phyloP scores from a whole-genome alignment of 2,329 filamentous ascomycete genomes.

The Delphinella strobiligena region DNA sequence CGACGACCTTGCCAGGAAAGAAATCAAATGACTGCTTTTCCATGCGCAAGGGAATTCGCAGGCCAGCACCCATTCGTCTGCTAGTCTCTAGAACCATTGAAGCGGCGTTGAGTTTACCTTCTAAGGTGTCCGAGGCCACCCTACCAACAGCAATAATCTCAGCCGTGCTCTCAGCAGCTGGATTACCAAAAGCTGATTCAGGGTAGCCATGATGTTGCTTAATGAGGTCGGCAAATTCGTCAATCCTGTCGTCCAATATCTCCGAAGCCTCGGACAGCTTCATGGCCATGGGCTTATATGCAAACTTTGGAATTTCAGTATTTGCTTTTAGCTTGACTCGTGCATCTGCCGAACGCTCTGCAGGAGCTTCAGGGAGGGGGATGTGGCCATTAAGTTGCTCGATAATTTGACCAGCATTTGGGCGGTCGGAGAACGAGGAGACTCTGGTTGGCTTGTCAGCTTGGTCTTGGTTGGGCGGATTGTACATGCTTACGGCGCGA shows the following conservation, averaged over 20 bases:
- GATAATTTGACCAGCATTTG: conserved; percentile 67
- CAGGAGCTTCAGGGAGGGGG: conserved; percentile 44
- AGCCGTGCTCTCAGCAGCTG: conserved; percentile 69
- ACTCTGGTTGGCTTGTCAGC: conserved; percentile 16
- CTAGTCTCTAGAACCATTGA: conserved; percentile 85
- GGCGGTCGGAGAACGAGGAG: conserved; percentile 62
- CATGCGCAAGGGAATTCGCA: conserved; percentile 69
- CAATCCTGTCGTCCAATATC: conserved; percentile 88
- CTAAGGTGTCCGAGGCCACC: conserved; percentile 77
- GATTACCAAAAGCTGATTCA: conserved; percentile 73
- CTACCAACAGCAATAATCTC: conserved; percentile 85
- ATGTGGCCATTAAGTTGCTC: conserved; percentile 72
- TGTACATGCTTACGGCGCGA: neutral
- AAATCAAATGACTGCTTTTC: conserved; percentile 64
- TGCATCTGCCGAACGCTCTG: conserved; percentile 59
- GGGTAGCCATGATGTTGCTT: conserved; percentile 65
- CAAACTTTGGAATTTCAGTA: conserved; percentile 81
- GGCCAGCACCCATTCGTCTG: conserved; percentile 67
- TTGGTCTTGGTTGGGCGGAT: conserved; percentile 9
- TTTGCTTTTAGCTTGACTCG: conserved; percentile 77
- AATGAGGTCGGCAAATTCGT: conserved; percentile 68
- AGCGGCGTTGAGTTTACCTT: conserved; percentile 74
- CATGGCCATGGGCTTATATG: conserved; percentile 89
- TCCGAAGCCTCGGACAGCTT: conserved; percentile 86
- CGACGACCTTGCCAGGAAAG: conserved; percentile 91